Evolutionary conservation across 495 filamentous ascomycete genomes (phyloP).

Genomic region (Penicillium flavigenum): DNA sequence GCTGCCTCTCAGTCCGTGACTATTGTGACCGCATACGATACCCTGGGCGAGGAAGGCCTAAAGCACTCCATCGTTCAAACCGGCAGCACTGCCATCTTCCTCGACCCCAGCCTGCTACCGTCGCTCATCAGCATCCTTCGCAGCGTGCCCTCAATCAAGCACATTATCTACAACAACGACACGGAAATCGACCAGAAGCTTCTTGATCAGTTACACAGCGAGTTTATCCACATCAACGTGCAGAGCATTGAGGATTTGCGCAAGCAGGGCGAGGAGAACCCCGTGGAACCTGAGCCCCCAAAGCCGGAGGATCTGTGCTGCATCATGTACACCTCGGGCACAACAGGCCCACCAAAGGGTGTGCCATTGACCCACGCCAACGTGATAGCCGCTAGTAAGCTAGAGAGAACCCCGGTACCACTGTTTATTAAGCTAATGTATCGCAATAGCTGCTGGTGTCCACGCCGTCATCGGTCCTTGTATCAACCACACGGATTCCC

Average conservation of each 20-base stretch:
- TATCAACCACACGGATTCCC: slow-evolving; percentile 78
- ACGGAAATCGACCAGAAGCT: slow-evolving; percentile 72
- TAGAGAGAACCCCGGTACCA: not conserved
- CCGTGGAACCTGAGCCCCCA: slow-evolving; percentile 77
- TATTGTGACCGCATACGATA: slow-evolving; percentile 97
- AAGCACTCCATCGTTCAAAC: slow-evolving; percentile 90
- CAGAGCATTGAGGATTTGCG: slow-evolving; percentile 82
- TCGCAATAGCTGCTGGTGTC: slow-evolving; percentile 74
- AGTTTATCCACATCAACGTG: slow-evolving; percentile 67
- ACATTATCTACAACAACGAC: slow-evolving; percentile 87
- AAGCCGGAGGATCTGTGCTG: slow-evolving; percentile 86
- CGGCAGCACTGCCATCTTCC: slow-evolving; percentile 81
- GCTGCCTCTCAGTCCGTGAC: slow-evolving; percentile 88
- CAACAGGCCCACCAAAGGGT: slow-evolving; percentile 95
- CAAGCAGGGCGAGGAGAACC: slow-evolving; percentile 80
- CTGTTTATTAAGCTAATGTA: slow-evolving; percentile 3
- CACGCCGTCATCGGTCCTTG: slow-evolving; percentile 80
- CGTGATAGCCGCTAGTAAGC: slow-evolving; percentile 82
- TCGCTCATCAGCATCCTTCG: slow-evolving; percentile 80
- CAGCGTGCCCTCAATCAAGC: slow-evolving; percentile 72
- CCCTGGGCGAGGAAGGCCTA: slow-evolving; percentile 89
- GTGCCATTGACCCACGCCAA: slow-evolving; percentile 87
- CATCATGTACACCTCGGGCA: slow-evolving; percentile 99
- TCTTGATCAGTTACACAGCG: slow-evolving; percentile 73
- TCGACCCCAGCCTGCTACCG: slow-evolving; percentile 78